Evolutionary conservation across 805 yeast species (phyloP), one percentile per base, ranked within the genome.

Genomic region (fission yeast (Schizosaccharomyces pombe)): DNA sequence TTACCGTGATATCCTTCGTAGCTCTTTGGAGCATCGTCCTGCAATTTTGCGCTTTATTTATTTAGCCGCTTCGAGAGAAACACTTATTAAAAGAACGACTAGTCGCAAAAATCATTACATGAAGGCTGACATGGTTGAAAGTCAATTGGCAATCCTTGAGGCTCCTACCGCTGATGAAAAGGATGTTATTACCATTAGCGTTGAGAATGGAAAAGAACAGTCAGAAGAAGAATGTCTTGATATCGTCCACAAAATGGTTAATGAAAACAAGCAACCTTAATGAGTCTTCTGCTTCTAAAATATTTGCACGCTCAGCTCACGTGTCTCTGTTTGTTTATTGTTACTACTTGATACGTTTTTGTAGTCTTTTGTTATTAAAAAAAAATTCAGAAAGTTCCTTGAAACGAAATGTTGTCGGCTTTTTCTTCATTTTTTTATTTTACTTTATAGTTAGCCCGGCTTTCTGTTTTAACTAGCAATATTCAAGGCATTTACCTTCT

Each of bases 101-200:
- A 62, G 65, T n/a, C 72, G 98, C 59, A 64, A 75, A 60, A 76
- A 77, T 52, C 98, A 91, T 63, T 91, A 74, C 64, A 86, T 91
- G 94, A 87, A 58, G 57, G 61, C 60, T 19, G 51, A 56, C 2
- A 61, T 61, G 63, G 60, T 61, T 34, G 53, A 31, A 12, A 54
- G 58, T 47, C 63, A 61, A 52, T 30, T 61, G 19, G 52, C 39
- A 11, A 55, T 53, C 40, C 54, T 55, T 33, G 63, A 61, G 40
- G 49, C 49, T 29, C 63, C 63, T 16, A 34, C 19, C 14, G 43
- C 19, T 14, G 30, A 29, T 9, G 54, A 52, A 34, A 19, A 19
- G 47, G 53, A 32, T 8, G 53, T 28, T 6, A 19, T 14, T 30
- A 49, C 49, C 31, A 2, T 43, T 5, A 43, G 26, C 30, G 26